Percentiles rank a stretch among this genome's conserved stretches.
Conservation (phyloP, 305 asterid species). For the Solanum hybrid region DNA sequence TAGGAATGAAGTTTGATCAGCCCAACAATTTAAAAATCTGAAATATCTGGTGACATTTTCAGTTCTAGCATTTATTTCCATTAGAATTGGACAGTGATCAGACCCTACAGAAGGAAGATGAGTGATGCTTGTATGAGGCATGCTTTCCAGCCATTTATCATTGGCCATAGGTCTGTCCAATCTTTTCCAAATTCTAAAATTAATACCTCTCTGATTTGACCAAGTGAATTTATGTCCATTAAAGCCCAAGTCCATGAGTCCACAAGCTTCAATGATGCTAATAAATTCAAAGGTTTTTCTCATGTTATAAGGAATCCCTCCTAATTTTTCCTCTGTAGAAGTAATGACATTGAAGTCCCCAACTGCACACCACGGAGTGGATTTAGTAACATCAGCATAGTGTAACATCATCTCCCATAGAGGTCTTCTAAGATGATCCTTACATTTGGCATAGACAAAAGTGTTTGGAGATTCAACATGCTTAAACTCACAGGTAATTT, state of each 20-base stretch:
- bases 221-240: not conserved
- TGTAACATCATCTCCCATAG: not conserved
- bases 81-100: no score
- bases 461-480: not conserved
- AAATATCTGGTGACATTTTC: not conserved
- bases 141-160: not conserved
- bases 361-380: not conserved
- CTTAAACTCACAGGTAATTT: no score
- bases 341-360: not conserved
- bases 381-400: not conserved
- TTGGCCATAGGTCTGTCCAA: not conserved
- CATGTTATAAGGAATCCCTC: not conserved
- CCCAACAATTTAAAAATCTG: not conserved
- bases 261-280: not conserved
- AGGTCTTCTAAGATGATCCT: not conserved
- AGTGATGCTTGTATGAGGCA: no score
- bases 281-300: not conserved
- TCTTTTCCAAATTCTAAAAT: not conserved
- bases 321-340: not conserved
- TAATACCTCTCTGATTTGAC: not conserved
- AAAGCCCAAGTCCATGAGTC: not conserved
- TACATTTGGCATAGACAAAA: not conserved
- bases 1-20: not conserved
- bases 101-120: no score
- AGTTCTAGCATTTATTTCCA: not conserved